phyloP scores from a whole-genome alignment of 2,329 filamentous ascomycete genomes.

The Parafenestella ontariensis region DNA sequence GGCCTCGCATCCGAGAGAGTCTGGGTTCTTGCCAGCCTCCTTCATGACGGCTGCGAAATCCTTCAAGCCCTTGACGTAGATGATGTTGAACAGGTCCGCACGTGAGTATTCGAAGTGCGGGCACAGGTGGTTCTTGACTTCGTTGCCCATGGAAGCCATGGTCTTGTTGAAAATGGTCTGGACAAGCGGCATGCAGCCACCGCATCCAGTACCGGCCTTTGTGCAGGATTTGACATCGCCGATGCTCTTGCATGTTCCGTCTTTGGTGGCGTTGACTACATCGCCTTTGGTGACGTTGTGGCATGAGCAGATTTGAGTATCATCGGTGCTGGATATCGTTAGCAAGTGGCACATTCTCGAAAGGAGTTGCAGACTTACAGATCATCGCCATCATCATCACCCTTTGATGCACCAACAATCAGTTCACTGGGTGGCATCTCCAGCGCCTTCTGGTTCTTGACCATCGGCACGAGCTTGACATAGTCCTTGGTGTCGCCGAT shows the following conservation, averaged over 20 bases:
- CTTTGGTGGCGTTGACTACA: slow-evolving; percentile 73
- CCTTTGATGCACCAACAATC: slow-evolving; percentile 78
- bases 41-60: slow-evolving; percentile 79
- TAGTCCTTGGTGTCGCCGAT: slow-evolving; percentile 93
- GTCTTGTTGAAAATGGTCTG: slow-evolving; percentile 90
- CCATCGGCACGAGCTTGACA: slow-evolving; percentile 85
- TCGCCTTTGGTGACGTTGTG: slow-evolving; percentile 92
- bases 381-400: slow-evolving; percentile 78
- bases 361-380: too few species aligned
- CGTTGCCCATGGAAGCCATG: slow-evolving; percentile 83
- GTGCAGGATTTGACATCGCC: slow-evolving; percentile 87
- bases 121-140: slow-evolving; percentile 87
- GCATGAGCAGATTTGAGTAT: slow-evolving; percentile 90
- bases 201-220: slow-evolving; percentile 89
- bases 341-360: slow-evolving; percentile 14
- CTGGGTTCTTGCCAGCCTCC: slow-evolving; percentile 72
- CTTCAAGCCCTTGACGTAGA: slow-evolving; percentile 79
- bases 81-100: slow-evolving; percentile 88
- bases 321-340: slow-evolving; percentile 63
- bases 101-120: slow-evolving; percentile 84
- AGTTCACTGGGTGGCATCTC: slow-evolving; percentile 81
- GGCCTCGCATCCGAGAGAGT: slow-evolving; percentile 81
- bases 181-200: slow-evolving; percentile 87
- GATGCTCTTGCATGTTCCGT: slow-evolving; percentile 80
- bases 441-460: slow-evolving; percentile 80